These are phyloP conservation scores for Daldinia caldariorum DNA, from an alignment of 495 filamentous ascomycete genomes.

Conservation along the genomic window DNA sequence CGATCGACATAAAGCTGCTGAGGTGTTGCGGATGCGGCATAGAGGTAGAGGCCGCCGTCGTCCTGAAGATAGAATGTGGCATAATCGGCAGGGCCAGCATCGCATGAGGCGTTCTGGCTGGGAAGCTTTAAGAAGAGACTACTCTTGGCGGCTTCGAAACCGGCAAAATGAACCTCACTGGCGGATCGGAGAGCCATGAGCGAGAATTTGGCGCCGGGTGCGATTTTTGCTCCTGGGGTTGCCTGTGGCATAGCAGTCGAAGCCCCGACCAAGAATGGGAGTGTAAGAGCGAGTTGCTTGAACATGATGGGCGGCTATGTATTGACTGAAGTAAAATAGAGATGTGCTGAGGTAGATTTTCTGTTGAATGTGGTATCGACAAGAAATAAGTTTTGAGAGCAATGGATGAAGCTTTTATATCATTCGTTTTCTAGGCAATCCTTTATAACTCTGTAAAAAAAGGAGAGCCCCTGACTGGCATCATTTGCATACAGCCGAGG, in stretches of 20 bases:
- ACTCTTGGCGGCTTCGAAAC: conserved; percentile 55
- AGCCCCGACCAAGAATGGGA: conserved; percentile 15
- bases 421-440: background rate
- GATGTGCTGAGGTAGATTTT: background rate
- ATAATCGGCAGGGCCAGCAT: conserved; percentile 47
- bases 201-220: conserved; percentile 48
- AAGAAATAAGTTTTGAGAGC: background rate
- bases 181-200: conserved; percentile 61
- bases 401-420: background rate
- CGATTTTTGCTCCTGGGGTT: background rate
- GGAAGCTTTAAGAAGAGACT: conserved; percentile 57
- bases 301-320: conserved; percentile 14
- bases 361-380: background rate
- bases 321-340: background rate
- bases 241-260: conserved; percentile 21
- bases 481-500: conserved; percentile 4
- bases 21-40: conserved; percentile 49
- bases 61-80: conserved; percentile 62
- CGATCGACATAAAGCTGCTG: conserved; percentile 63
- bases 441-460: background rate
- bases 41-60: conserved; percentile 60
- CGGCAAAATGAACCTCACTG: conserved; percentile 55
- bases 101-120: conserved; percentile 57
- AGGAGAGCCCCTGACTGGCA: conserved; percentile 4
- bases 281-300: conserved; percentile 15